Conservation (phyloP, 176 grass and related monocot genomes). For the barley (Hordeum vulgare) region MorexV3_pseudomolecules_assembly NC_058524.1:512185396-512185895, state of each 20-base stretch:
- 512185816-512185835: background rate
- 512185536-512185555: slow-evolving; percentile 98
- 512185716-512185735: background rate
- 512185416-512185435: background rate
- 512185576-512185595: slow-evolving; percentile 93
- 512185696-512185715: background rate
- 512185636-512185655: slow-evolving; percentile 12
- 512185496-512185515: background rate
- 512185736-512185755: background rate
- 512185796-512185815: background rate
- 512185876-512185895: background rate
- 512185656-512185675: background rate
- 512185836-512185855: background rate
- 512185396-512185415: background rate
- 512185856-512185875: background rate
- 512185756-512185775: background rate
- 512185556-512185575: slow-evolving; percentile 86
- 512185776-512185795: background rate
- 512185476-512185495: background rate
- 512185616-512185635: slow-evolving; percentile 98
- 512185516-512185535: slow-evolving; percentile 55
- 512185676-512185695: background rate
- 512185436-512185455: background rate
- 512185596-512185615: slow-evolving; percentile 96
- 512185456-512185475: background rate